Conservation (phyloP, 2,329 filamentous ascomycete species). For the Xylariaceae sp. region DNA sequence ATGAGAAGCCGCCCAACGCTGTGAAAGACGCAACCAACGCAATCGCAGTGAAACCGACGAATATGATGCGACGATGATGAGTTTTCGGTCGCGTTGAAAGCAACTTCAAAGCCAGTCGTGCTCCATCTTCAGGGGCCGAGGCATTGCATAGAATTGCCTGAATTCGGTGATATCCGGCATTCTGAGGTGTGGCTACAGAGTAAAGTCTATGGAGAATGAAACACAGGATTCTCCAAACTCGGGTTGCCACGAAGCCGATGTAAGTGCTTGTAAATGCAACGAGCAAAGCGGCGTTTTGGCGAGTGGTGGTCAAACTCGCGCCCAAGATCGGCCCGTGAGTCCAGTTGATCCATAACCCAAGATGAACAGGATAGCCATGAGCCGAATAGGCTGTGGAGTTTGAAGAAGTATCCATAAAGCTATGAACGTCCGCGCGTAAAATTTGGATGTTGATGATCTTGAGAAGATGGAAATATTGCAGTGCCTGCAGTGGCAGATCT, state of each 20-base stretch:
- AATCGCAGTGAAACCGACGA: neutral
- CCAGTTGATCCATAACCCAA: constrained; percentile 18
- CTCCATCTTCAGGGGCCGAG: constrained; percentile 3
- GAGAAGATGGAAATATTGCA: no score
- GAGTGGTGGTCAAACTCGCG: constrained; percentile 7
- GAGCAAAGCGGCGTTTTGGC: constrained; percentile 6
- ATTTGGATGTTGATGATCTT: no score
- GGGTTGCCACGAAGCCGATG: constrained; percentile 14
- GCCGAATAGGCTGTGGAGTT: neutral
- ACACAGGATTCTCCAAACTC: constrained; percentile 17
- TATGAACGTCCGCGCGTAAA: no score
- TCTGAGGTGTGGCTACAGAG: constrained; percentile 2
- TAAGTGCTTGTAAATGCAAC: constrained; percentile 18
- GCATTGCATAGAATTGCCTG: constrained; percentile 20
- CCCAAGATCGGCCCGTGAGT: constrained; percentile 12
- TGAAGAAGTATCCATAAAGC: neutral
- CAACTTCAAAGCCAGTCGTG: constrained; percentile 2
- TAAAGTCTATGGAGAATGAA: constrained; percentile 9
- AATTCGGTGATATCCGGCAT: constrained; percentile 14
- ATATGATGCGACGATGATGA: neutral
- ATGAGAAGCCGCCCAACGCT: neutral
- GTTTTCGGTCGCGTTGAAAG: constrained; percentile 2
- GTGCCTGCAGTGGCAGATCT: no score
- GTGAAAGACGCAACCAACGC: neutral
- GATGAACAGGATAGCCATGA: constrained; percentile 6